Percentiles rank a stretch among this genome's conserved stretches.
phyloP scores from a whole-genome alignment of 768 basidiomycete species.

The Porpolomopsis calyptriformis region DNA sequence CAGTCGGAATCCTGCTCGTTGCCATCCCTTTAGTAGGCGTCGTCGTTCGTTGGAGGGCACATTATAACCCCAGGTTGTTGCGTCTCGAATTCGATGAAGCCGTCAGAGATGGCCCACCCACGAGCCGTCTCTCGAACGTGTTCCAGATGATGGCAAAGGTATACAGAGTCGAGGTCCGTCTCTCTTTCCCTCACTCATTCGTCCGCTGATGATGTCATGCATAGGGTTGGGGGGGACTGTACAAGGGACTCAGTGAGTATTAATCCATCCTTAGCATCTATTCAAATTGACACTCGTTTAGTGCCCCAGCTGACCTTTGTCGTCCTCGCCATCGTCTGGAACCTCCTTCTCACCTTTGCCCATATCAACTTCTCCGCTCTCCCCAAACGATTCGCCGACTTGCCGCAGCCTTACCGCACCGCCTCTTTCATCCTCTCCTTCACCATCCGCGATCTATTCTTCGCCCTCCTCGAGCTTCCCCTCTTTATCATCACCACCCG shows the following conservation, averaged over 20 bases:
- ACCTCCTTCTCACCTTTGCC: conserved; percentile 34
- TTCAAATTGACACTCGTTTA: conserved; percentile 2
- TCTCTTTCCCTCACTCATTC: not conserved
- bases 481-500: conserved; percentile 66
- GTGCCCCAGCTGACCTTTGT: conserved; percentile 36
- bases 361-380: conserved; percentile 31
- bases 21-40: conserved; percentile 55
- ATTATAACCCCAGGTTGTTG: conserved; percentile 73
- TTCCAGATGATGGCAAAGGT: conserved; percentile 66
- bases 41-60: conserved; percentile 68
- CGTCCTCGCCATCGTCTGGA: conserved; percentile 43
- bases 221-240: conserved; percentile 59
- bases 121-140: conserved; percentile 68
- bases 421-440: conserved; percentile 47
- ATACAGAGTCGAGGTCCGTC: conserved; percentile 56
- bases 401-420: conserved; percentile 52
- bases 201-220: not conserved
- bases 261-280: not conserved
- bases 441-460: conserved; percentile 41
- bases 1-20: too few species aligned
- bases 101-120: too few species aligned
- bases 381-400: conserved; percentile 43
- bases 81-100: conserved; percentile 66
- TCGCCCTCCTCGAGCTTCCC: conserved; percentile 57
- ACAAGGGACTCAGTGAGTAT: conserved; percentile 61